Evolutionary conservation across 257 asterid species (phyloP), one percentile per base, ranked within the genome.

Genomic region (Solanum sitiens): DNA sequence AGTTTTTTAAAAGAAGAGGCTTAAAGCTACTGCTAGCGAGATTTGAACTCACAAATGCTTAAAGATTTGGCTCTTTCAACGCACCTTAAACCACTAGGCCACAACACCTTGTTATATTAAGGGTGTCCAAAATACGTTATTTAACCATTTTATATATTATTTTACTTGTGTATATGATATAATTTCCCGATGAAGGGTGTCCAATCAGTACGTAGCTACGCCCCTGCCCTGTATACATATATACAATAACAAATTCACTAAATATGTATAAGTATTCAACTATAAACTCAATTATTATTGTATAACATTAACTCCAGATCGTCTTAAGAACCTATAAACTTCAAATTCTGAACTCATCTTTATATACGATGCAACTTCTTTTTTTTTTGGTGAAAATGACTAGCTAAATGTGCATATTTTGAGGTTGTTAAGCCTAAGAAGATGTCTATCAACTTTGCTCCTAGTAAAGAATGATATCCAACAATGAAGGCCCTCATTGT

Each of bases 401-500:
- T 74, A 3, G 20, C 25, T 25, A 47, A 30, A 82, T 25, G 45
- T 50, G 21, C 70, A 82, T 23, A 82, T 82, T 50, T 50, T 50
- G 86, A 82, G 70, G 35, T 63, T 65, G 25, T 30, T 88, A 47
- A 15, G 3, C 68, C 2, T 73, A 59, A 33, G 71, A 44, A 21
- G 39, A 67, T 82, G 86, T 92, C 91, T 83, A 72, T 72, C 87
- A 89, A 14, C 73, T 85, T 87, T 80, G 68, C 85, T 79, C 86
- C 71, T 56, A 87, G 45, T 89, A 93, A 86, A 32, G 86, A 67
- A 70, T 86, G 91, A 63, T 89, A 73, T 83, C 89, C 59, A 87
- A 90, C 93, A 92, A 84, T 87, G 89, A 85, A 90, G 76, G 87
- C 88, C 90, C 89, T 86, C 42, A 25, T 2, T 47, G 27, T 47